A percentile compares a stretch with the other conserved stretches of the same genome.
These are phyloP conservation scores for Musa itinerans DNA, from an alignment of 176 grass and related monocot species.

Conservation along the genomic window DNA sequence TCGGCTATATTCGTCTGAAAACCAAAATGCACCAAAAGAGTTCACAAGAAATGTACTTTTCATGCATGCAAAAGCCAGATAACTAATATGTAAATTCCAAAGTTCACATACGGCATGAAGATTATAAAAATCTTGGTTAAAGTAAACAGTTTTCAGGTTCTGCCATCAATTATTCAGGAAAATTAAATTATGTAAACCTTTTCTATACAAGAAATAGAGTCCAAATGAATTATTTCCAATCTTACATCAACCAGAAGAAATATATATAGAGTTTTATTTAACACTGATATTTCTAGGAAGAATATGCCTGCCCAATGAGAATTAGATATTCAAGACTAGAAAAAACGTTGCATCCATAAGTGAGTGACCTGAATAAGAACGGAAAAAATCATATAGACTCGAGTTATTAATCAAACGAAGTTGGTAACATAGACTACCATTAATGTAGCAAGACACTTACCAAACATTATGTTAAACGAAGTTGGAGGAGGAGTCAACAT, in stretches of 20 bases:
- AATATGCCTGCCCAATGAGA: too few relatives aligned
- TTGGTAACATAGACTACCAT: neutral
- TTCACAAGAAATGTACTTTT: neutral
- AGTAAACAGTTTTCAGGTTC: neutral
- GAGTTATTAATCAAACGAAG: too few relatives aligned
- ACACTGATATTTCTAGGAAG: too few relatives aligned
- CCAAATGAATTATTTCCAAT: neutral
- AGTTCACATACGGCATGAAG: neutral
- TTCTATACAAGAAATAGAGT: neutral
- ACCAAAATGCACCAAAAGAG: neutral
- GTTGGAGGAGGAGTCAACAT: conserved; percentile 37
- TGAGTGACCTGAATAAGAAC: neutral
- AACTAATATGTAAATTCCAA: too few relatives aligned
- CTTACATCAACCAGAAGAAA: neutral
- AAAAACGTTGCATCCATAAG: neutral
- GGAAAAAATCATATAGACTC: too few relatives aligned
- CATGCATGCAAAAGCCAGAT: neutral
- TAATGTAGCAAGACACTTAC: conserved; percentile 20
- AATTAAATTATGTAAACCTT: neutral
- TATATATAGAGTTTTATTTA: too few relatives aligned
- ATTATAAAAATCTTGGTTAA: neutral
- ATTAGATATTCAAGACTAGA: too few relatives aligned
- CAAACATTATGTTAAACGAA: conserved; percentile 49
- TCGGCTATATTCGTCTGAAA: conserved; percentile 46
- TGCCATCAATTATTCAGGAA: neutral